Evolutionary conservation across 805 yeast genomes (phyloP), one percentile per base, ranked within the genome.

Genomic region (Ogataea glucozyma): DNA sequence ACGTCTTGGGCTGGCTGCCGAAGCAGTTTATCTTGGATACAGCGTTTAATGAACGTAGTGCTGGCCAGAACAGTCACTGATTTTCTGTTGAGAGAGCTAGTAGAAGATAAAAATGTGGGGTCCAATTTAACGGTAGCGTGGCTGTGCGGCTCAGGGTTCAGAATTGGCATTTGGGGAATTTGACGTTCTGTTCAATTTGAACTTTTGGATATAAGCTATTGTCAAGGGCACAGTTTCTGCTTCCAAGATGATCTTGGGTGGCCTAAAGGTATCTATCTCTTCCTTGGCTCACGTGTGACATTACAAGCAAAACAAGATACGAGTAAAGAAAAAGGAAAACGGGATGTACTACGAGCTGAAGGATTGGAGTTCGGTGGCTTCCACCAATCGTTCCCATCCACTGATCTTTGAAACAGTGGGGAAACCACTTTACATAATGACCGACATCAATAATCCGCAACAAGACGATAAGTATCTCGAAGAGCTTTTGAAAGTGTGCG

Each of bases 321-420:
- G 10, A 7, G 10, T 22, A 22, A 7, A 22, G 10, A 22, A 22
- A 22, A 6, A 14, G 4, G 17, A 13, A 19, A 16, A 4, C 24
- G 26, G 22, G 16, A 52, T 54, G 58, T 48, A 39, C 20, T 51
- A 44, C 44, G 49, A 52, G 27, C 30, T 53, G 21, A 54, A 48
- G 26, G 44, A 41, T 24, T 57, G 60, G 58, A 40, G 46, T 17
- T 34, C 43, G 13, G 46, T 57, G 27, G 57, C 58, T 12, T 52
- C 56, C 6, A 48, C 50, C 7, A 38, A 42, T n/a, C 43, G 51
- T 16, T 49, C 56, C 4, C 60, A 57, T 39, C 60, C 63, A 6
- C 40, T 54, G 21, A 51, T 57, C n/a, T 58, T 52, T 43, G 58
- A 57, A 34, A 37, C 51, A 2, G 35, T 39, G 14, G n/a, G 36